Conservation (phyloP, 225 moss, liverwort and hornwort species). For the Asterella californica region DNA sequence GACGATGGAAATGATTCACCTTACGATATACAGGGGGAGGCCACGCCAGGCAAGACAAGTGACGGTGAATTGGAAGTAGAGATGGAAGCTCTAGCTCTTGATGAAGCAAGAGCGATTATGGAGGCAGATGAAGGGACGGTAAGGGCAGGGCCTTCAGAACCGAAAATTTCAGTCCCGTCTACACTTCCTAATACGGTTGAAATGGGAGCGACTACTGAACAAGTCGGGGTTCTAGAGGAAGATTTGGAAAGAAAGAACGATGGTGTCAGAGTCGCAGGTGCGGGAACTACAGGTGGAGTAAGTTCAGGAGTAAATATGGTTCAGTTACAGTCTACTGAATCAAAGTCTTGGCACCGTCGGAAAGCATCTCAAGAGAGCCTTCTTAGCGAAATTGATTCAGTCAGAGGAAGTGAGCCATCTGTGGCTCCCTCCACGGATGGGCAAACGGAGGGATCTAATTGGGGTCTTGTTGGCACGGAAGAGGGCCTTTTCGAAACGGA, state of each 20-base stretch:
- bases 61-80: conserved; percentile 73
- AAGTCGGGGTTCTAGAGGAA: conserved; percentile 18
- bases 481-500: conserved; percentile 51
- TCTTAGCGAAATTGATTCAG: conserved; percentile 39
- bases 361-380: conserved; percentile 48
- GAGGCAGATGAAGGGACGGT: conserved; percentile 38
- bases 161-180: conserved; percentile 28
- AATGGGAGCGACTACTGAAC: conserved; percentile 11
- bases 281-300: conserved; percentile 18
- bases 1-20: conserved; percentile 83
- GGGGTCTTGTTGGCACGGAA: conserved; percentile 37
- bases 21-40: conserved; percentile 60
- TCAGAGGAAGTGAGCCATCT: conserved; percentile 46
- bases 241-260: conserved; percentile 23
- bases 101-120: conserved; percentile 55
- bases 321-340: conserved; percentile 33
- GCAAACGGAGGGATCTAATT: conserved; percentile 33
- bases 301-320: conserved; percentile 9
- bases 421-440: conserved; percentile 40
- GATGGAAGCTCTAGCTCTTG: conserved; percentile 70
- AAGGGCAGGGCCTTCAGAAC: conserved; percentile 25
- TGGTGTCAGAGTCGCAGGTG: conserved; percentile 16
- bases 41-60: conserved; percentile 75
- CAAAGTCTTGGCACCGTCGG: conserved; percentile 42
- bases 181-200: conserved; percentile 2